These are phyloP conservation scores for Lactarius tabidus DNA, from an alignment of 768 basidiomycete genomes.

Conservation along the genomic window DNA sequence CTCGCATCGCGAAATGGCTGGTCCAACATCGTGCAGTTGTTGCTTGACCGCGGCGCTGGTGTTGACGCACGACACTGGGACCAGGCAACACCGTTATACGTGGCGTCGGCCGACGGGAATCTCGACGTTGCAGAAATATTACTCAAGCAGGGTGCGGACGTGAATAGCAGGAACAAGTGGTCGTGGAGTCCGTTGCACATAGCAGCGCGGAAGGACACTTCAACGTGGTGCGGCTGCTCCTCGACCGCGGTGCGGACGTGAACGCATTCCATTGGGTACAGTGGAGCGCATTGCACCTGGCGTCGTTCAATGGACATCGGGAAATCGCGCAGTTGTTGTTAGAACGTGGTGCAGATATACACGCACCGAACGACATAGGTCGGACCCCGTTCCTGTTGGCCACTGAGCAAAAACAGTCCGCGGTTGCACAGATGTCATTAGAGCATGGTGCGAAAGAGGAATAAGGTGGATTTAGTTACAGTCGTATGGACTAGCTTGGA, in stretches of 20 bases:
- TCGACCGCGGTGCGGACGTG: not conserved
- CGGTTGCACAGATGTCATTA: not conserved
- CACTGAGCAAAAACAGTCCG: too few relatives aligned
- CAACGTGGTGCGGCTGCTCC: not conserved
- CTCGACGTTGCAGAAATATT: not conserved
- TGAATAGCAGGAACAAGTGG: not conserved
- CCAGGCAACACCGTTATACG: not conserved
- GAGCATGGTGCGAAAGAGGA: not conserved
- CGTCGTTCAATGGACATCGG: not conserved
- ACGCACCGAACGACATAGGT: not conserved
- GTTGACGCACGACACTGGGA: not conserved
- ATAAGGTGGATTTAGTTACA: not conserved
- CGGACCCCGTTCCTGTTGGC: not conserved
- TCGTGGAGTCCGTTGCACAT: not conserved
- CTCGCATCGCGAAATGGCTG: not conserved
- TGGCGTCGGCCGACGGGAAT: not conserved
- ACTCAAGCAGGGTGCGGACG: not conserved
- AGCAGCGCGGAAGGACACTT: not conserved
- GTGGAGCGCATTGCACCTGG: not conserved
- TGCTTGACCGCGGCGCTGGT: not conserved
- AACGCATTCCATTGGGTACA: not conserved
- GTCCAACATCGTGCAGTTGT: not conserved
- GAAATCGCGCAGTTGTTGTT: not conserved
- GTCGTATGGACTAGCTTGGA: not conserved
- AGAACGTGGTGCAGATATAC: not conserved